Conservation (phyloP, 441 rosid species). For the Bruguiera hainesii region DNA sequence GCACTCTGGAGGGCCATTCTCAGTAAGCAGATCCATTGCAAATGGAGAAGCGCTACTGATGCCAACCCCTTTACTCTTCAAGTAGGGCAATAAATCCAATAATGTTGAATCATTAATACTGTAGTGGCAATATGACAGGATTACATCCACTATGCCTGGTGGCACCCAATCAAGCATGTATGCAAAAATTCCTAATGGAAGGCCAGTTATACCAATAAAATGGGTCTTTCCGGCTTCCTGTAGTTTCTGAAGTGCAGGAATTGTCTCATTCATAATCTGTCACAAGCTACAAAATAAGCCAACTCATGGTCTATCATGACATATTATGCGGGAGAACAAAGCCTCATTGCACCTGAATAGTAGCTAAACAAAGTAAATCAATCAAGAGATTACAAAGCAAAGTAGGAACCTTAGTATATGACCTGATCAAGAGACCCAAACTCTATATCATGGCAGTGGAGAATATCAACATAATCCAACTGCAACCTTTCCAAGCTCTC, state of each 20-base stretch:
- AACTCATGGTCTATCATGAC: background rate
- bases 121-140: slow-evolving; percentile 80
- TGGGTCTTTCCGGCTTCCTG: slow-evolving; percentile 76
- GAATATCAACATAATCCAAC: slow-evolving; percentile 80
- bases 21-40: slow-evolving; percentile 88
- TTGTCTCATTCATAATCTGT: slow-evolving; percentile 84
- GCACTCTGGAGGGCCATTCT: slow-evolving; percentile 92
- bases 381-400: background rate
- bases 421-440: slow-evolving; percentile 60
- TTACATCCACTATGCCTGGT: slow-evolving; percentile 65
- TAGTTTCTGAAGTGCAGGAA: slow-evolving; percentile 82
- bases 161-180: slow-evolving; percentile 85
- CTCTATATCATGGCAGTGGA: slow-evolving; percentile 87
- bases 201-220: slow-evolving; percentile 90
- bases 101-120: slow-evolving; percentile 73
- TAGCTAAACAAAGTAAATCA: no score
- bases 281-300: slow-evolving; percentile 17
- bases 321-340: no score
- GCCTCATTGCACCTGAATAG: background rate
- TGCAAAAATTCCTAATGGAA: slow-evolving; percentile 64
- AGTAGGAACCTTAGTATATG: background rate
- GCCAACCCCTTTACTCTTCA: slow-evolving; percentile 82
- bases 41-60: slow-evolving; percentile 88
- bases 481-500: slow-evolving; percentile 86
- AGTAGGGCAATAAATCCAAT: slow-evolving; percentile 73